Evolutionary conservation across 805 yeast genomes (phyloP), one percentile per base, ranked within the genome.

Genomic region (Saccharomyces eubayanus): DNA sequence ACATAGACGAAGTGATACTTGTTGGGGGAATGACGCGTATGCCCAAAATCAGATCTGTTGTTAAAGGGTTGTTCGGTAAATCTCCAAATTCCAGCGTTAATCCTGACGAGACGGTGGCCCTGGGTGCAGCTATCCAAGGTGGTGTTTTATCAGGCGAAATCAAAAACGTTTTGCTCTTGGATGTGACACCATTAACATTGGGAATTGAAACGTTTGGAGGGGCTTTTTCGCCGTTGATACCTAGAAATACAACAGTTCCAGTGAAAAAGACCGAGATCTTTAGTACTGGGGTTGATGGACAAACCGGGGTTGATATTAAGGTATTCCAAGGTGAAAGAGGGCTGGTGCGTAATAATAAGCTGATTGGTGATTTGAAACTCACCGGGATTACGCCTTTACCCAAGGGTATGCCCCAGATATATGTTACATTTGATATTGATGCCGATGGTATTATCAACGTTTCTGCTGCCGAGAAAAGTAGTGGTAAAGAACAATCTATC

Each of bases 41-140:
- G 96, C 95, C 95, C 53, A 83, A 82, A 70, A 81, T 87, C 55
- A 74, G 89, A 56, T 76, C 76, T 41, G 74, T 82, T 6, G 92
- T 87, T 21, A 78, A 75, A 57, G 73, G 74, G 9, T 58, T 84
- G 14, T 86, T 87, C 65, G 76, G 78, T 31, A 83, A 79, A 65
- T 75, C 77, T 56, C 91, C 92, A 43, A 84, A 83, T 51, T 82
- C 85, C 46, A 78, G 81, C 20, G 88, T 87, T 11, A 87, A 87
- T 66, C 95, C 96, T n/a, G 96, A 87, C 69, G 96, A 87, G 71
- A 91, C 94, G n/a, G 95, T 87, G 50, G 94, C 95, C 47, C 72
- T 87, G 59, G 96, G 96, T 65, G 96, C 96, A 31, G 94, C 95
- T 48, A 85, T 87, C 62, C 96, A 87, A 73, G 96, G 92, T 63